Conservation (phyloP, 768 basidiomycete genomes). For the Lanmaoa rubissima region DNA sequence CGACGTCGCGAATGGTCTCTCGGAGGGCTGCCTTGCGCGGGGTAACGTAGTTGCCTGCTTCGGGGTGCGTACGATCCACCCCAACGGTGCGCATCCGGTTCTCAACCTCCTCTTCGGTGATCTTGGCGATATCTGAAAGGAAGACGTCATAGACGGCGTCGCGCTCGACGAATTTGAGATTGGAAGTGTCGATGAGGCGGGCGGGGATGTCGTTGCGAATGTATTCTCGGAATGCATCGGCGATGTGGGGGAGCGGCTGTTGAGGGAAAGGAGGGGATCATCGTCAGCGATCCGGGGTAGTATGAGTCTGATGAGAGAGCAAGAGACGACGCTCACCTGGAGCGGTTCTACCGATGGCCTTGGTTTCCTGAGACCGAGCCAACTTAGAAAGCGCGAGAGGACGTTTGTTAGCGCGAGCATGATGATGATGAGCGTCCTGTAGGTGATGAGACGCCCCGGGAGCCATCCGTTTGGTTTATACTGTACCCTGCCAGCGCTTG, state of each 20-base stretch:
- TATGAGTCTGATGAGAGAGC: neutral
- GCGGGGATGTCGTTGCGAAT: conserved; percentile 27
- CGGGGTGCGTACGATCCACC: conserved; percentile 3
- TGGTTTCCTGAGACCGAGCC: neutral
- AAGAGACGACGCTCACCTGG: neutral
- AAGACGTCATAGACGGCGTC: conserved; percentile 19
- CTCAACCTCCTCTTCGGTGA: conserved; percentile 19
- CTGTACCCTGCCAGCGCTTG: neutral
- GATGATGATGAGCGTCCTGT: neutral
- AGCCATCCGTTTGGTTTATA: conserved; percentile 6
- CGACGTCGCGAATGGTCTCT: conserved; percentile 18
- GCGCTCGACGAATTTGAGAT: conserved; percentile 23
- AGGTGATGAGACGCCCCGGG: neutral
- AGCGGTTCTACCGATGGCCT: neutral
- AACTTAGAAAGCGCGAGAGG: neutral
- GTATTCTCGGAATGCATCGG: conserved; percentile 17
- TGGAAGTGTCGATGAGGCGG: conserved; percentile 25
- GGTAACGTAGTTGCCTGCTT: conserved; percentile 15
- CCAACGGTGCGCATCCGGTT: neutral
- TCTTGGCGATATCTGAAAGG: conserved; percentile 10
- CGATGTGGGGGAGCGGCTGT: conserved; percentile 7
- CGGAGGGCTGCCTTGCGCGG: conserved; percentile 12
- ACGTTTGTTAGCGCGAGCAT: neutral
- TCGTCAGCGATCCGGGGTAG: neutral
- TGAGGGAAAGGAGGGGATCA: neutral